A percentile compares a stretch with the other conserved stretches of the same genome.
Conservation (phyloP, 768 basidiomycete genomes). For the Agrocybe chaxingu region DNA sequence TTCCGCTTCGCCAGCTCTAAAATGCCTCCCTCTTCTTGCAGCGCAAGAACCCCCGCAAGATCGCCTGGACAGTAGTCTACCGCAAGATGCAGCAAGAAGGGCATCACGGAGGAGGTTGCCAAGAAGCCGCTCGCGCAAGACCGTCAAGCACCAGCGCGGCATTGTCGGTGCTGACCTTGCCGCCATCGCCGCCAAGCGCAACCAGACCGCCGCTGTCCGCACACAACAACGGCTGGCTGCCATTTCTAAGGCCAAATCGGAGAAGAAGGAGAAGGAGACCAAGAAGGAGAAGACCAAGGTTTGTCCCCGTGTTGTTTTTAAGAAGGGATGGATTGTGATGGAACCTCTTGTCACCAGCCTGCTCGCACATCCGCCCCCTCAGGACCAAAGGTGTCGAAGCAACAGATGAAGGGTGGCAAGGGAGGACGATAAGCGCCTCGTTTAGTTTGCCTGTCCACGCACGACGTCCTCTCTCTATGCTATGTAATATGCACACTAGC, state of each 20-base stretch:
- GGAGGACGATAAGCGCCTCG: slow-evolving; percentile 55
- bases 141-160: slow-evolving; percentile 97
- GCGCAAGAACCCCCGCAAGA: slow-evolving; percentile 99
- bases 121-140: slow-evolving; percentile 98
- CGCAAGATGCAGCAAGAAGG: slow-evolving; percentile 99
- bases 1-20: slow-evolving; percentile 95
- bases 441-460: slow-evolving; percentile 7
- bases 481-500: slow-evolving; percentile 15
- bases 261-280: slow-evolving; percentile 94
- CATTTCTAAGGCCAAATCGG: slow-evolving; percentile 90
- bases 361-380: slow-evolving; percentile 49
- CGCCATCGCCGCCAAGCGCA: slow-evolving; percentile 87
- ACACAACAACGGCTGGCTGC: slow-evolving; percentile 78
- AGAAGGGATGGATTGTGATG: not conserved
- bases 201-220: slow-evolving; percentile 85
- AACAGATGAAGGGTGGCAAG: slow-evolving; percentile 93
- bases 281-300: slow-evolving; percentile 92
- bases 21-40: slow-evolving; percentile 96
- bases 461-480: slow-evolving; percentile 6
- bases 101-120: slow-evolving; percentile 96
- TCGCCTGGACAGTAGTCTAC: slow-evolving; percentile 94
- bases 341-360: slow-evolving; percentile 37
- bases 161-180: slow-evolving; percentile 96
- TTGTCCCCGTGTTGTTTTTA: slow-evolving; percentile 15
- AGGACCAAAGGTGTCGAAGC: slow-evolving; percentile 89